These are phyloP conservation scores for Phytopythium vexans DNA, from an alignment of 352 stramenopile species.

Conservation along the genomic window DNA sequence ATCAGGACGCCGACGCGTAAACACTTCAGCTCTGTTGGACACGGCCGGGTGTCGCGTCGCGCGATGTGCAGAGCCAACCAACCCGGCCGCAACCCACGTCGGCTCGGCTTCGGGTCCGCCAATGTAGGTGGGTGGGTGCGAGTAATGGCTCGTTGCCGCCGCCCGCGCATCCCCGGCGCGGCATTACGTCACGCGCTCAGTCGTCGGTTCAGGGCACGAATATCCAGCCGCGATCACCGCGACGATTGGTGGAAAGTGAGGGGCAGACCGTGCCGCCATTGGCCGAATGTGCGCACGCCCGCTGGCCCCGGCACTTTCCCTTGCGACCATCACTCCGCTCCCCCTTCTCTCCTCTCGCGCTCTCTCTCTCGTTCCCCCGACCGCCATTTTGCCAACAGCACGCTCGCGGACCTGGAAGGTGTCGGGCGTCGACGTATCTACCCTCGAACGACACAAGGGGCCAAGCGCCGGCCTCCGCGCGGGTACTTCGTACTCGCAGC, in stretches of 20 bases:
- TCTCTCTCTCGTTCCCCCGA: not conserved
- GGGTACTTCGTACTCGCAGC: no score
- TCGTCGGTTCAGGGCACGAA: constrained; percentile 1
- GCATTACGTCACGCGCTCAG: constrained; percentile 4
- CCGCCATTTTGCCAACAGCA: constrained; percentile 7
- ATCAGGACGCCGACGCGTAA: no score
- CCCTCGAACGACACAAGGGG: no score
- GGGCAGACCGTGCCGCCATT: not conserved
- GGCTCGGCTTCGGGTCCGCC: no score
- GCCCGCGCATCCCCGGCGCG: not conserved
- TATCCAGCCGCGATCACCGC: constrained; percentile 3
- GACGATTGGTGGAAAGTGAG: not conserved
- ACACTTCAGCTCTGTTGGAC: no score
- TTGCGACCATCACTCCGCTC: constrained; percentile 1
- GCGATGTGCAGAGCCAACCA: no score
- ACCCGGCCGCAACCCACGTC: no score
- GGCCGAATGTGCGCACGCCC: not conserved
- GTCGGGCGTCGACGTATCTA: no score
- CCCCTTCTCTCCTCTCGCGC: not conserved
- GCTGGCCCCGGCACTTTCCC: not conserved
- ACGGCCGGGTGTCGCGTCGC: no score
- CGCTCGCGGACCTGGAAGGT: no score
- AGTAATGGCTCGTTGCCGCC: not conserved
- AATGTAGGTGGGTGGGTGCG: no score
- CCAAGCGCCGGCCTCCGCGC: no score